These are phyloP conservation scores for Sisymbrium irio DNA, from an alignment of 345 rosid genomes.

Conservation along the genomic window DNA sequence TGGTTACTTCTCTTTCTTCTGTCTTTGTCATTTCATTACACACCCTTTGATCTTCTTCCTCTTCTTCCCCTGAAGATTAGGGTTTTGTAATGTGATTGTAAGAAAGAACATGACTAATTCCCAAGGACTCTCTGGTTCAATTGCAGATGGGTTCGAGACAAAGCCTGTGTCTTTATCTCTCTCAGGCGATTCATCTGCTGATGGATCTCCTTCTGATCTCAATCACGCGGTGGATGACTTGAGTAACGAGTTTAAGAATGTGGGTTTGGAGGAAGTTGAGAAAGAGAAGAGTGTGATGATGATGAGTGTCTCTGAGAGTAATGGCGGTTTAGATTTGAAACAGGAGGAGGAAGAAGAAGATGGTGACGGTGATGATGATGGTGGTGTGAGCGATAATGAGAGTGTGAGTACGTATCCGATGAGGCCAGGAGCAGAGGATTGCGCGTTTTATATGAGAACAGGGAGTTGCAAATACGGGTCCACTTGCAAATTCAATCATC, in stretches of 20 bases:
- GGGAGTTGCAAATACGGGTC: slow-evolving; percentile 84
- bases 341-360: not conserved
- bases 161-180: slow-evolving; percentile 19
- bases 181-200: slow-evolving; percentile 13
- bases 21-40: not conserved
- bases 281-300: not conserved
- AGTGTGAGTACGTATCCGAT: slow-evolving; percentile 46
- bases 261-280: slow-evolving; percentile 28
- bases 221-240: slow-evolving; percentile 30
- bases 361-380: not conserved
- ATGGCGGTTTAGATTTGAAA: slow-evolving; percentile 3
- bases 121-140: not conserved
- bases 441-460: slow-evolving; percentile 72
- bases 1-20: not conserved
- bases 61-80: slow-evolving; percentile 28
- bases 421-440: slow-evolving; percentile 83
- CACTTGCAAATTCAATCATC: slow-evolving; percentile 91
- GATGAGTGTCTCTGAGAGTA: not conserved
- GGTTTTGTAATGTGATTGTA: slow-evolving; percentile 25
- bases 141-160: not conserved
- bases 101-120: slow-evolving; percentile 3
- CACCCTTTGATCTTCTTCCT: slow-evolving; percentile 19
- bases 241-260: slow-evolving; percentile 34
- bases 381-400: slow-evolving; percentile 20
- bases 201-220: slow-evolving; percentile 38